phyloP scores from a whole-genome alignment of 2,329 filamentous ascomycete species.

The Fusarium euwallaceae region DNA sequence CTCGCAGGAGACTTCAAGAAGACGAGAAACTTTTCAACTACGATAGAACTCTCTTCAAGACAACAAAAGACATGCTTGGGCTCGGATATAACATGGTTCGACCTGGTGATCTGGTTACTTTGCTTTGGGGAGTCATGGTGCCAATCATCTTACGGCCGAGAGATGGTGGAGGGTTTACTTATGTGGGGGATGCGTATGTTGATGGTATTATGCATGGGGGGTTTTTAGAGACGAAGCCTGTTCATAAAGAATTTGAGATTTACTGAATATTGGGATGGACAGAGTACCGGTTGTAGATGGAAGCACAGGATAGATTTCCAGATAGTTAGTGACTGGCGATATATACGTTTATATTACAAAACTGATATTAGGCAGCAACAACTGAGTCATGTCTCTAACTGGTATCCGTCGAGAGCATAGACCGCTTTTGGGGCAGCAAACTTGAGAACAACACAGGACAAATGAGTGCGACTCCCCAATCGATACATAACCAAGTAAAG shows the following conservation, averaged over 20 bases:
- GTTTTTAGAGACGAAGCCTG: background rate
- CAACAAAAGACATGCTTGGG: constrained; percentile 7
- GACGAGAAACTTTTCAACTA: background rate
- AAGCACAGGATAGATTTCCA: background rate
- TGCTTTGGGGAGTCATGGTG: background rate
- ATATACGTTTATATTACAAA: background rate
- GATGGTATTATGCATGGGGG: constrained; percentile 22
- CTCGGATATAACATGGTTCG: background rate
- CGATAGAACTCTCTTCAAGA: constrained; percentile 5
- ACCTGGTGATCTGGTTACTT: constrained; percentile 1
- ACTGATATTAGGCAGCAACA: background rate
- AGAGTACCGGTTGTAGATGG: background rate
- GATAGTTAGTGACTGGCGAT: background rate
- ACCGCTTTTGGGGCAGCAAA: background rate
- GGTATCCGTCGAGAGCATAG: too few relatives aligned
- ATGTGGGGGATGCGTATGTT: constrained; percentile 11
- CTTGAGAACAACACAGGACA: background rate
- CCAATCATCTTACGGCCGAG: background rate
- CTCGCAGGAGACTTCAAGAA: background rate
- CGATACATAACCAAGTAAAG: too few relatives aligned
- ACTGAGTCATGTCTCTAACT: background rate
- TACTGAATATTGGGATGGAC: background rate
- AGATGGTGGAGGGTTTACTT: background rate
- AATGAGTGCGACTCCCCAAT: too few relatives aligned
- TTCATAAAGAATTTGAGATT: background rate